phyloP scores from a whole-genome alignment of 2,329 filamentous ascomycete genomes.

The Colletotrichum coccodes region DNA sequence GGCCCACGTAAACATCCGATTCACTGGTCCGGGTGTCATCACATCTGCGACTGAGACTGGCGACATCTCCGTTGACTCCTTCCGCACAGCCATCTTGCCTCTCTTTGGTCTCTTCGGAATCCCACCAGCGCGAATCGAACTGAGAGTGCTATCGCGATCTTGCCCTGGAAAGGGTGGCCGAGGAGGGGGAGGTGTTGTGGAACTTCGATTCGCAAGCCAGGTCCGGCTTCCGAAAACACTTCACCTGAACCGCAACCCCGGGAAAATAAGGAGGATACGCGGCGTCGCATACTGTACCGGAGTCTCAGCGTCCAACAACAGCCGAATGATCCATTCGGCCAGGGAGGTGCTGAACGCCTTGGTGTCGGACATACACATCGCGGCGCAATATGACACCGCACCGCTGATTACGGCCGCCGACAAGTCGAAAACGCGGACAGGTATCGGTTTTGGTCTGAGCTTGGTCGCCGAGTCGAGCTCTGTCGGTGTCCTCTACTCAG shows the following conservation, averaged over 20 bases:
- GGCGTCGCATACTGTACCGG: constrained; percentile 95
- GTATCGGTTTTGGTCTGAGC: constrained; percentile 91
- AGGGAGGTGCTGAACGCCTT: constrained; percentile 88
- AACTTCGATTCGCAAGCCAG: constrained; percentile 92
- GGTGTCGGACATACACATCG: constrained; percentile 90
- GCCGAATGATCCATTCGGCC: constrained; percentile 91
- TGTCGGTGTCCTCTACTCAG: constrained; percentile 83
- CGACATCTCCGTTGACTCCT: constrained; percentile 91
- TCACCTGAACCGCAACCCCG: constrained; percentile 83
- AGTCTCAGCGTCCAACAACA: constrained; percentile 92
- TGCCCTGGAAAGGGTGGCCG: constrained; percentile 79
- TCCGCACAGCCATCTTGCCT: constrained; percentile 91
- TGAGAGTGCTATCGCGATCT: constrained; percentile 83
- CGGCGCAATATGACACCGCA: constrained; percentile 78
- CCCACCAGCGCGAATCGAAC: constrained; percentile 79
- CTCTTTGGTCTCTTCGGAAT: constrained; percentile 93
- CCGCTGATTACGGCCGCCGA: constrained; percentile 66
- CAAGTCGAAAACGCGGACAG: constrained; percentile 73
- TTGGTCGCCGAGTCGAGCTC: constrained; percentile 93
- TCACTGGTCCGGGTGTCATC: constrained; percentile 92
- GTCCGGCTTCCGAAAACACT: constrained; percentile 93
- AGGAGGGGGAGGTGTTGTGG: constrained; percentile 91
- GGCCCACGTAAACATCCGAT: constrained; percentile 87
- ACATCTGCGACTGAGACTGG: constrained; percentile 85
- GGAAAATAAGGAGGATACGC: constrained; percentile 86